phyloP scores from a whole-genome alignment of 352 stramenopile species.

The Globisporangium yorkense region DNA sequence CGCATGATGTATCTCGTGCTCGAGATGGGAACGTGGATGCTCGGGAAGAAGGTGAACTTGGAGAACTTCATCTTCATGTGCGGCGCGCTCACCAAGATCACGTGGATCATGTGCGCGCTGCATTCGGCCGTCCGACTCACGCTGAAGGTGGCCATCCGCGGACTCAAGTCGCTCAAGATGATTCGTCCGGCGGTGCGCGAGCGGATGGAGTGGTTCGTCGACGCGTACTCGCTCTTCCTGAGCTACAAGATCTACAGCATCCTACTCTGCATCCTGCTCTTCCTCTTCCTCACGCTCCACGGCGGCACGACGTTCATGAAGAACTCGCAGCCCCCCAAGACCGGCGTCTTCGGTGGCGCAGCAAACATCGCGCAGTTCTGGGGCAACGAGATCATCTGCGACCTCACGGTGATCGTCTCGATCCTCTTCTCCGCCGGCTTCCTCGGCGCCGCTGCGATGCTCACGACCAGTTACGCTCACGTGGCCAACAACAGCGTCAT shows the following conservation, averaged over 20 bases:
- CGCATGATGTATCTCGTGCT: conserved; percentile 36
- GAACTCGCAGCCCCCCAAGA: no score
- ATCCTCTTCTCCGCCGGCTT: conserved; percentile 9
- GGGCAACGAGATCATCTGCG: conserved; percentile 49
- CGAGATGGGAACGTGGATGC: conserved; percentile 17
- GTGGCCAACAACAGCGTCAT: conserved; percentile 40
- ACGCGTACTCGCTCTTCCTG: no score
- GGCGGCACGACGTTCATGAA: conserved; percentile 11
- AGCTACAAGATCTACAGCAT: no score
- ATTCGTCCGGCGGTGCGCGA: no score
- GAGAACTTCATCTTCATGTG: no score
- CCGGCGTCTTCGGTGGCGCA: no score
- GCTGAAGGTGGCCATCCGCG: conserved; percentile 24
- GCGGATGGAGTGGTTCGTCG: no score
- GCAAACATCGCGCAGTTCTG: conserved; percentile 25
- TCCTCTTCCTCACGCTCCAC: conserved; percentile 24
- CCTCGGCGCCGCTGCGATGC: conserved; percentile 18
- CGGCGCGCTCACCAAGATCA: conserved; percentile 16
- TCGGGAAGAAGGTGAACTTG: no score
- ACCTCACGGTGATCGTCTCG: conserved; percentile 33
- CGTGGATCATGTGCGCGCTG: conserved; percentile 49
- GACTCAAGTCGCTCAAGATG: conserved; percentile 14
- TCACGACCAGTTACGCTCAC: conserved; percentile 31
- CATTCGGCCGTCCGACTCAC: conserved; percentile 24
- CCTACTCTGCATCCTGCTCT: conserved; percentile 19